phyloP scores from a whole-genome alignment of 192 early-diverging fungal genomes.

The Coemansia sp. region DNA sequence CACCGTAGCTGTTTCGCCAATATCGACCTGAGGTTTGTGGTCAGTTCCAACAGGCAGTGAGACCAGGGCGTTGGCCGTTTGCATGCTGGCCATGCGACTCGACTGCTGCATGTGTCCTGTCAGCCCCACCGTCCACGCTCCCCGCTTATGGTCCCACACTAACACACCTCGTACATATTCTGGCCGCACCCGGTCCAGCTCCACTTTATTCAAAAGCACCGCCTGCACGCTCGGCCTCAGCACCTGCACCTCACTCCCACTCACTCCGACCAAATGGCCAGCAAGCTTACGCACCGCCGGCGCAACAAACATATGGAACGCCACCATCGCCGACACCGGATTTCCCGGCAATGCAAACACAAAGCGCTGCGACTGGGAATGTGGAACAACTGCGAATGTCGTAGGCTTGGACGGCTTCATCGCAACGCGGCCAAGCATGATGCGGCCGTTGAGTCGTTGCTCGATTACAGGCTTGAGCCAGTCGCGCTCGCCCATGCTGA shows the following conservation, averaged over 20 bases:
- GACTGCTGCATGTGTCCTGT: constrained; percentile 78
- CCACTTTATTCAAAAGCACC: constrained; percentile 66
- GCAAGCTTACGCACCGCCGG: constrained; percentile 80
- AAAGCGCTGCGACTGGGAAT: constrained; percentile 42
- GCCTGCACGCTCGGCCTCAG: constrained; percentile 61
- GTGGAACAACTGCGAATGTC: constrained; percentile 80
- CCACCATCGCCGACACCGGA: constrained; percentile 87
- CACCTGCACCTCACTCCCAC: constrained; percentile 14
- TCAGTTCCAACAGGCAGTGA: constrained; percentile 61
- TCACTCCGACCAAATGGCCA: constrained; percentile 51
- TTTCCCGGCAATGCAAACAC: constrained; percentile 93
- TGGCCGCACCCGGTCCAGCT: constrained; percentile 35
- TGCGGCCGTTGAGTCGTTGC: constrained; percentile 68
- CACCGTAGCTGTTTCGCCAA: constrained; percentile 20
- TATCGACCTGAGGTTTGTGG: constrained; percentile 4
- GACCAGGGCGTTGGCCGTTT: constrained; percentile 74
- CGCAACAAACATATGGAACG: constrained; percentile 86
- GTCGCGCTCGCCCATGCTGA: constrained; percentile 98
- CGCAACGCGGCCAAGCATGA: constrained; percentile 86
- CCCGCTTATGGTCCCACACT: constrained; percentile 21
- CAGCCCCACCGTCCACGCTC: constrained; percentile 46
- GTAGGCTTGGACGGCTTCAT: constrained; percentile 97
- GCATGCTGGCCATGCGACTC: constrained; percentile 75
- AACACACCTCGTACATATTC: constrained; percentile 30
- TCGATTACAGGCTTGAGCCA: constrained; percentile 85